Percentiles rank a stretch among this genome's conserved stretches.
These are phyloP conservation scores for Phytophthora constricta DNA, from an alignment of 352 stramenopile genomes.

Conservation along the genomic window DNA sequence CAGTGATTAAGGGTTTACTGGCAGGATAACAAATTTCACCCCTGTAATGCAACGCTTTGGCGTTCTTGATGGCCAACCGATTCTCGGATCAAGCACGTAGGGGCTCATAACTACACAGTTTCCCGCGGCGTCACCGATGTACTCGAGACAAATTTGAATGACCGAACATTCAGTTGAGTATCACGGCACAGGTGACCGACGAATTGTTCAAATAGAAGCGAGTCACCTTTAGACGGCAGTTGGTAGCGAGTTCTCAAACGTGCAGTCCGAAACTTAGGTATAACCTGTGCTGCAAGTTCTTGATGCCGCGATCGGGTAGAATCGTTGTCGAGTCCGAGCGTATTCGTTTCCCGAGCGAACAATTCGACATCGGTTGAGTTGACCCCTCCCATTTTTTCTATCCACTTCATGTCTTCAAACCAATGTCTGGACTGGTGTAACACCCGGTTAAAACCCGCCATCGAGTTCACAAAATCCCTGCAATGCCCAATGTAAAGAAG, in stretches of 20 bases:
- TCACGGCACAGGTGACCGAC: constrained; percentile 7
- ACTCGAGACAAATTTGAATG: constrained; percentile 9
- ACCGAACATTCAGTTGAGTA: constrained; percentile 8
- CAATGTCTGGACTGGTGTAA: neutral
- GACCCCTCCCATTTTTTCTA: constrained; percentile 3
- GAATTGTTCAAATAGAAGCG: constrained; percentile 10
- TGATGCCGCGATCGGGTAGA: neutral
- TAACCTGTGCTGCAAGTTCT: constrained; percentile 6
- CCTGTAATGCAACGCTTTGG: neutral
- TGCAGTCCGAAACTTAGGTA: constrained; percentile 9
- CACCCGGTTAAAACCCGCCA: neutral
- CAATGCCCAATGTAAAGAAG: neutral
- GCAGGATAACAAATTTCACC: constrained; percentile 10
- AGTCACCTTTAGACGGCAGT: neutral
- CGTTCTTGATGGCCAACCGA: neutral
- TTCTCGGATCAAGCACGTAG: neutral
- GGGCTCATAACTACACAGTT: neutral
- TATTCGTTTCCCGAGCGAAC: constrained; percentile 5
- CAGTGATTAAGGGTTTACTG: constrained; percentile 16
- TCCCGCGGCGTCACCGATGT: neutral
- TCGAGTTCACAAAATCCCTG: constrained; percentile 1
- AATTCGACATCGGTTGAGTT: constrained; percentile 2
- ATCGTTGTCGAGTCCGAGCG: neutral
- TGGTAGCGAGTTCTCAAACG: neutral
- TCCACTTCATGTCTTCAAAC: constrained; percentile 14